Conservation (phyloP, 2,329 filamentous ascomycete species). For the Fusarium tricinctum region DNA sequence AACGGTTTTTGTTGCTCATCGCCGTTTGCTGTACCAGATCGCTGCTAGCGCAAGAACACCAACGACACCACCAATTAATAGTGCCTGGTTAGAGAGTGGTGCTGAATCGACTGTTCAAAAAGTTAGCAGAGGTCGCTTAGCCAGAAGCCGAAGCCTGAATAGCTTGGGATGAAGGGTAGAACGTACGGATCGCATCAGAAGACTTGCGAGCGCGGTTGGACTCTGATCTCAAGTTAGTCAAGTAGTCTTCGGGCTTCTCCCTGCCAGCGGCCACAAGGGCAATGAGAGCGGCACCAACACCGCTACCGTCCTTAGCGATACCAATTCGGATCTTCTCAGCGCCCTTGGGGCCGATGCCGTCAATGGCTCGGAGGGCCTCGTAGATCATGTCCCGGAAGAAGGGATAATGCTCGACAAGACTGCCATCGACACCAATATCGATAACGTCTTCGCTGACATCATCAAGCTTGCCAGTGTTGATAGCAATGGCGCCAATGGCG, state of each 20-base stretch:
- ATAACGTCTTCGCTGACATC: slow-evolving; percentile 76
- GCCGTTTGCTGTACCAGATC: slow-evolving; percentile 55
- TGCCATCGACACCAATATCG: slow-evolving; percentile 95
- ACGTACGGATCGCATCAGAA: slow-evolving; percentile 53
- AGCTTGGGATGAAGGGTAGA: slow-evolving; percentile 11
- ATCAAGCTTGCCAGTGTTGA: slow-evolving; percentile 81
- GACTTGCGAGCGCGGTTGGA: slow-evolving; percentile 53
- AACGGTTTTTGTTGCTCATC: slow-evolving; percentile 29
- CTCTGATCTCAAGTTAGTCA: slow-evolving; percentile 59
- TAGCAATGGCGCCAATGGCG: slow-evolving; percentile 85
- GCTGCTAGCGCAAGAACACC: slow-evolving; percentile 58
- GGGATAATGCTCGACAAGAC: slow-evolving; percentile 95
- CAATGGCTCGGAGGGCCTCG: slow-evolving; percentile 81
- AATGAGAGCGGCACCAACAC: slow-evolving; percentile 87
- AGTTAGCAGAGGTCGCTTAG: slow-evolving; percentile 42
- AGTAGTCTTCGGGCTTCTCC: slow-evolving; percentile 65
- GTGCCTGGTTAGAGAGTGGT: slow-evolving; percentile 49
- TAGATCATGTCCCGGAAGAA: slow-evolving; percentile 90
- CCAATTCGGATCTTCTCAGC: slow-evolving; percentile 92
- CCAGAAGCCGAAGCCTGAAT: slow-evolving; percentile 5
- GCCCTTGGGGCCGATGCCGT: slow-evolving; percentile 81
- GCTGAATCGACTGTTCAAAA: slow-evolving; percentile 51
- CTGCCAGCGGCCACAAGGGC: slow-evolving; percentile 85
- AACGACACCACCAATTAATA: slow-evolving; percentile 54
- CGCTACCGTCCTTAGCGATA: slow-evolving; percentile 96